A percentile compares a stretch with the other conserved stretches of the same genome.
phyloP scores from a whole-genome alignment of 2,329 filamentous ascomycete genomes.

The Blastomyces parvus region DNA sequence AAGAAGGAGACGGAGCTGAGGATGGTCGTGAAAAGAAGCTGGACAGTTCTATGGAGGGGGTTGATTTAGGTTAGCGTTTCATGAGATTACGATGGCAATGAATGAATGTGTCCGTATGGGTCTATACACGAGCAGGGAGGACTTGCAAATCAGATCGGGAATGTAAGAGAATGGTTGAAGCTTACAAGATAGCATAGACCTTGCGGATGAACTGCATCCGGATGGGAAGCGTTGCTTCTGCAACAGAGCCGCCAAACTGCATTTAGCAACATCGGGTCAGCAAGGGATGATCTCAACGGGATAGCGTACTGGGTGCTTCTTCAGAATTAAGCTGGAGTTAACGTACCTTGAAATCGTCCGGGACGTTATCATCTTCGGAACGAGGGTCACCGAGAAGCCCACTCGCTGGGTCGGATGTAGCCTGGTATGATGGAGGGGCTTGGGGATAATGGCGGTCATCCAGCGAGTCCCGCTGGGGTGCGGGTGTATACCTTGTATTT shows the following conservation, averaged over 20 bases:
- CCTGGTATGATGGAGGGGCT: constrained; percentile 73
- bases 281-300: neutral
- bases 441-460: constrained; percentile 61
- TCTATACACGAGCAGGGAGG: neutral
- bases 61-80: neutral
- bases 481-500: constrained; percentile 71
- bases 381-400: constrained; percentile 57
- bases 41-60: constrained; percentile 56
- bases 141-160: neutral
- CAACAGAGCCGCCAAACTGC: constrained; percentile 86
- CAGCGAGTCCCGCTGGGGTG: constrained; percentile 78
- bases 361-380: constrained; percentile 78
- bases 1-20: constrained; percentile 82
- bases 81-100: neutral
- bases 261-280: neutral
- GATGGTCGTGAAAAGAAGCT: constrained; percentile 73
- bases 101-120: neutral
- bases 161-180: constrained; percentile 9
- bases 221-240: constrained; percentile 89
- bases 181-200: constrained; percentile 86
- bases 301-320: neutral
- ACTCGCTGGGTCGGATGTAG: constrained; percentile 46
- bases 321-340: neutral
- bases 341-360: constrained; percentile 87
- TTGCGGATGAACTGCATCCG: constrained; percentile 95